A percentile compares a stretch with the other conserved stretches of the same genome.
phyloP scores from a whole-genome alignment of 768 basidiomycete genomes.

The Boletus rufocinnamomeus region DNA sequence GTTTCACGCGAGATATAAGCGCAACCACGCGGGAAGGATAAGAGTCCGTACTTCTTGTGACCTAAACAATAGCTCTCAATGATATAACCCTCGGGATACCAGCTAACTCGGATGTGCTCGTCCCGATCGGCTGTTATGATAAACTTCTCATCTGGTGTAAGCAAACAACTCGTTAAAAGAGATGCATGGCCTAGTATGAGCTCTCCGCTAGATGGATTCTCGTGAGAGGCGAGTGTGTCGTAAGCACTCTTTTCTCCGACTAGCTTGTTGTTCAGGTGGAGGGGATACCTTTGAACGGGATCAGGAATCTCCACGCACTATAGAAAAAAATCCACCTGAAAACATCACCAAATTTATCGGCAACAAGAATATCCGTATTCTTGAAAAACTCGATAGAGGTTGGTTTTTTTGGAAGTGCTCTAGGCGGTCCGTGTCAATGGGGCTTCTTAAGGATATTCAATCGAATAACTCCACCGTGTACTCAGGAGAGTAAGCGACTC shows the following conservation, averaged over 20 bases:
- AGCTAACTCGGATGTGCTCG: slow-evolving; percentile 91
- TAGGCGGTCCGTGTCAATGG: slow-evolving; percentile 30
- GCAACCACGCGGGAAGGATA: not conserved
- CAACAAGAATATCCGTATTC: slow-evolving; percentile 69
- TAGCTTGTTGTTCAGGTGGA: slow-evolving; percentile 36
- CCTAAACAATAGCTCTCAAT: slow-evolving; percentile 90
- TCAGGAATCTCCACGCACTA: not conserved
- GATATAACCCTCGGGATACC: slow-evolving; percentile 83
- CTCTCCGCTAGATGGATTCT: slow-evolving; percentile 66
- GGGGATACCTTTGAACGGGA: slow-evolving; percentile 53
- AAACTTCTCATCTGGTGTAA: slow-evolving; percentile 65
- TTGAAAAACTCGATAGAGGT: slow-evolving; percentile 66
- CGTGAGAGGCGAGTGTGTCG: slow-evolving; percentile 54
- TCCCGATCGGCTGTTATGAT: slow-evolving; percentile 93
- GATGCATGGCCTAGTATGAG: slow-evolving; percentile 89
- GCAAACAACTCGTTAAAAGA: slow-evolving; percentile 70
- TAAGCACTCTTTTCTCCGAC: slow-evolving; percentile 31
- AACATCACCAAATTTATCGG: slow-evolving; percentile 95
- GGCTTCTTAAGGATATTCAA: not conserved
- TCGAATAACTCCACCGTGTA: slow-evolving; percentile 50
- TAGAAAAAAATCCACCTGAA: slow-evolving; percentile 57
- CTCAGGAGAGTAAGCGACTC: slow-evolving; percentile 56
- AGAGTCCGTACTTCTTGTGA: slow-evolving; percentile 64
- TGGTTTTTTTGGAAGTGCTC: slow-evolving; percentile 83
- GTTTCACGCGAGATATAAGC: slow-evolving; percentile 3